Percentiles rank a stretch among this genome's conserved stretches.
These are phyloP conservation scores for Aquanectria penicillioides DNA, from an alignment of 2,329 filamentous ascomycete genomes.

Conservation along the genomic window DNA sequence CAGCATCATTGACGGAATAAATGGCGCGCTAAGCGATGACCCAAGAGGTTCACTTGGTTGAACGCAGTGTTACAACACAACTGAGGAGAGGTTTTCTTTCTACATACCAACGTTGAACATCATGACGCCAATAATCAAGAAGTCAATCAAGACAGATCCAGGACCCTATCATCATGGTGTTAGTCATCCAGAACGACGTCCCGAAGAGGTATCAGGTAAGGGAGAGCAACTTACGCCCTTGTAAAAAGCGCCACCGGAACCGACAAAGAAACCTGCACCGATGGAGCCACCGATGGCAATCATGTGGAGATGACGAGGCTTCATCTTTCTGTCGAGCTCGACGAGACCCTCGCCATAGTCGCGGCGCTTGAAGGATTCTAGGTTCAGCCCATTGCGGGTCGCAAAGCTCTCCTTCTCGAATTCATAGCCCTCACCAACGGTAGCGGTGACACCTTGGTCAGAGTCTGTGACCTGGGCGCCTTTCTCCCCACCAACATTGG, in stretches of 20 bases:
- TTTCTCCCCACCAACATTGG: conserved; percentile 36
- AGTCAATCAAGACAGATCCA: conserved; percentile 58
- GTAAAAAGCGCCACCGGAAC: conserved; percentile 63
- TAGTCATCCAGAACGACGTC: conserved; percentile 21
- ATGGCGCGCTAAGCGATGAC: not conserved
- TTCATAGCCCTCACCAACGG: conserved; percentile 27
- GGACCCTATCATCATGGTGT: conserved; percentile 46
- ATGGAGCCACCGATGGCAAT: conserved; percentile 71
- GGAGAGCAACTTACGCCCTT: conserved; percentile 50
- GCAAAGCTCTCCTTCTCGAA: conserved; percentile 33
- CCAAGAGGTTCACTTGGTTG: no score
- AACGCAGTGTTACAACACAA: not conserved
- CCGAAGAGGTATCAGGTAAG: not conserved
- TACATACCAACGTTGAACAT: conserved; percentile 63
- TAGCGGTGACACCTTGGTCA: conserved; percentile 24
- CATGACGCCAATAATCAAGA: conserved; percentile 68
- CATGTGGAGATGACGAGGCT: conserved; percentile 69
- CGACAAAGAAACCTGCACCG: conserved; percentile 71
- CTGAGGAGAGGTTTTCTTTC: not conserved
- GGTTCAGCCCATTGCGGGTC: conserved; percentile 41
- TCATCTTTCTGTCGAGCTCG: conserved; percentile 59
- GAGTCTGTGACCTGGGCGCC: conserved; percentile 29
- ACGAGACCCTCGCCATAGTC: conserved; percentile 26
- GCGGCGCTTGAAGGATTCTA: conserved; percentile 38
- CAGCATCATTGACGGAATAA: conserved; percentile 5